Conservation (phyloP, 441 rosid genomes). For the Oxalis stricta region DNA sequence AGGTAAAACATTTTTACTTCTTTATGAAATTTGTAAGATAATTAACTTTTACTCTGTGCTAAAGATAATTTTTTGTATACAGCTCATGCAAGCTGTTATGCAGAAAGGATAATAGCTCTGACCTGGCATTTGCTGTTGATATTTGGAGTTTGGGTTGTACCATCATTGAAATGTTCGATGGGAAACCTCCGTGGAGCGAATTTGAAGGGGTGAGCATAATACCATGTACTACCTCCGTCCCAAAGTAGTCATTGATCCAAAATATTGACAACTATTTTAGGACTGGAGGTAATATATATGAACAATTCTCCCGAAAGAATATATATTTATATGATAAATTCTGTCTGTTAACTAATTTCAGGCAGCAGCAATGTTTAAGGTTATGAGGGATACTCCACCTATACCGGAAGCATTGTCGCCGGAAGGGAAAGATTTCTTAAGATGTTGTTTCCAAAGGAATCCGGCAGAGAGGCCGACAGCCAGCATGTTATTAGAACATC, state of each 20-base stretch:
- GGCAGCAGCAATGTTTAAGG: slow-evolving; percentile 97
- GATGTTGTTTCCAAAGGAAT: slow-evolving; percentile 63
- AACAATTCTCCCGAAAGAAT: too few species aligned
- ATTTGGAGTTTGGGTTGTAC: slow-evolving; percentile 99
- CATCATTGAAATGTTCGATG: slow-evolving; percentile 88
- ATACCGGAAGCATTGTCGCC: slow-evolving; percentile 65
- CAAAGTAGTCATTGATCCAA: not conserved
- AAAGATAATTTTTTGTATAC: slow-evolving; percentile 14
- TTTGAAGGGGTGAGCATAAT: slow-evolving; percentile 87
- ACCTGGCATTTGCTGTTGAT: slow-evolving; percentile 83
- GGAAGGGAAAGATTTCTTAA: slow-evolving; percentile 75
- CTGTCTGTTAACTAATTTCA: slow-evolving; percentile 12
- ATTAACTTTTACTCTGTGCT: slow-evolving; percentile 7
- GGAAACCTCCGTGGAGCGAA: slow-evolving; percentile 96
- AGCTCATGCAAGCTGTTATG: slow-evolving; percentile 92
- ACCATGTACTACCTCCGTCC: not conserved
- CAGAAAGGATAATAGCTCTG: slow-evolving; percentile 63
- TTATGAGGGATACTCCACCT: slow-evolving; percentile 65
- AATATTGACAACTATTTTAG: too few species aligned
- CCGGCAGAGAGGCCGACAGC: slow-evolving; percentile 87
- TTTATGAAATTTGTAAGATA: slow-evolving; percentile 3
- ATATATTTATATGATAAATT: too few species aligned
- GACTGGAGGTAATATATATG: too few species aligned
- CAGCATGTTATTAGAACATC: slow-evolving; percentile 56
- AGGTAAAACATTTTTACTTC: slow-evolving; percentile 38